A percentile compares a stretch with the other conserved stretches of the same genome.
These are phyloP conservation scores for Cladophialophora bantiana DNA, from an alignment of 2,329 filamentous ascomycete genomes.

Conservation along the genomic window DNA sequence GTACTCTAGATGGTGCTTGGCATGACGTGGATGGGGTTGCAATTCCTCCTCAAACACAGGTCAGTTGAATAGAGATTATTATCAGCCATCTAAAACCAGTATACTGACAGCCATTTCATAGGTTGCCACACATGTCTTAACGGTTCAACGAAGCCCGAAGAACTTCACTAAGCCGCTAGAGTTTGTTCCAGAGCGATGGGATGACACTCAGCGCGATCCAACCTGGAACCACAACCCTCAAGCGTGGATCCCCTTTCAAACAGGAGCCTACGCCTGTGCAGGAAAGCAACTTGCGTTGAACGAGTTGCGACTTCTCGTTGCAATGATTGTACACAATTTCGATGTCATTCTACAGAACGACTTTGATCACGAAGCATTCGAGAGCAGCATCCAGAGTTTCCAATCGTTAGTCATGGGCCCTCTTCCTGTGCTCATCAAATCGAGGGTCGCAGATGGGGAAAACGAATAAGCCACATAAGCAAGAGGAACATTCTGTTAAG, in stretches of 20 bases:
- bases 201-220: slow-evolving; percentile 1
- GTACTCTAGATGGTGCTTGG: neutral
- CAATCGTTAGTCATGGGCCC: neutral
- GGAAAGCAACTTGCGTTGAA: slow-evolving; percentile 2
- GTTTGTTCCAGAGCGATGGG: slow-evolving; percentile 8
- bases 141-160: neutral
- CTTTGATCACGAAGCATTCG: neutral
- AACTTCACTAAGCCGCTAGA: slow-evolving; percentile 1
- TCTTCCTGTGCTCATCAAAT: neutral
- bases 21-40: neutral
- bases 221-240: slow-evolving; percentile 2
- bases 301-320: neutral
- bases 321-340: neutral
- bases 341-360: slow-evolving; percentile 1
- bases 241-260: slow-evolving; percentile 1
- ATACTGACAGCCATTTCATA: neutral
- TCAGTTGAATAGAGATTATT: neutral
- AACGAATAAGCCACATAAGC: neutral
- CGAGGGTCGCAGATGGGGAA: neutral
- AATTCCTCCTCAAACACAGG: neutral
- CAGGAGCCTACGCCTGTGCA: neutral
- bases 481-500: neutral
- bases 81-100: neutral
- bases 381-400: neutral
- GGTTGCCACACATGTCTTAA: neutral